phyloP scores from a whole-genome alignment of 345 rosid genomes.

The Citrus cavaleriei region DNA sequence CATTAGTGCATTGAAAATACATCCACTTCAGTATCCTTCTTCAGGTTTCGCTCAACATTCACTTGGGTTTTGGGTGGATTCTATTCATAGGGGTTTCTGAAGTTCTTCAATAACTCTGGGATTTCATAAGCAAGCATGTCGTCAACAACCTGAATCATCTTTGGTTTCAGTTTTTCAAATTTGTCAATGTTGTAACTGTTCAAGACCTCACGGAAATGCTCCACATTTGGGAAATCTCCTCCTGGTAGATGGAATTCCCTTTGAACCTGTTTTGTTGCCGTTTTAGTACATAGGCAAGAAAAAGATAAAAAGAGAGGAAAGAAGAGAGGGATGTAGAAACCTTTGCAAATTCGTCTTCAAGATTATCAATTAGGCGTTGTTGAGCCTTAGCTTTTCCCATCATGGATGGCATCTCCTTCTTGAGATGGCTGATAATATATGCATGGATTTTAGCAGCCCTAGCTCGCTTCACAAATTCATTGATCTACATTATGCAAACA shows the following conservation, averaged over 20 bases:
- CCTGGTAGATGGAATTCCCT: conserved; percentile 75
- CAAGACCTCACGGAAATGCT: conserved; percentile 69
- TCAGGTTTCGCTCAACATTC: not conserved
- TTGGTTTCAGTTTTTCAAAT: conserved; percentile 83
- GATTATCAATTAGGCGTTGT: conserved; percentile 72
- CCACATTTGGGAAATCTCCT: conserved; percentile 82
- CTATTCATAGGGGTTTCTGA: conserved; percentile 74
- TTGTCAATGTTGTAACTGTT: conserved; percentile 70
- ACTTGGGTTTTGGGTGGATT: not conserved
- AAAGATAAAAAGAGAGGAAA: not conserved
- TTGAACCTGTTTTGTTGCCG: conserved; percentile 53
- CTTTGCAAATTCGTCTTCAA: conserved; percentile 78
- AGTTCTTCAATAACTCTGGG: conserved; percentile 79
- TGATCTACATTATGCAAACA: conserved; percentile 42
- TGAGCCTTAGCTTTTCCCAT: conserved; percentile 97
- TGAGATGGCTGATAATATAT: conserved; percentile 83
- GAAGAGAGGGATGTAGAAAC: conserved; percentile 22
- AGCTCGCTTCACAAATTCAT: conserved; percentile 93
- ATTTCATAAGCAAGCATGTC: conserved; percentile 92
- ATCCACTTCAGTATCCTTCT: not conserved
- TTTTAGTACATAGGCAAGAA: too few relatives aligned
- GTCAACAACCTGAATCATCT: conserved; percentile 83
- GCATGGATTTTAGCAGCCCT: conserved; percentile 95
- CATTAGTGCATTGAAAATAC: not conserved
- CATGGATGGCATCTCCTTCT: conserved; percentile 93